These are phyloP conservation scores for Clarireedia homoeocarpa DNA, from an alignment of 2,329 filamentous ascomycete genomes.

Conservation along the genomic window DNA sequence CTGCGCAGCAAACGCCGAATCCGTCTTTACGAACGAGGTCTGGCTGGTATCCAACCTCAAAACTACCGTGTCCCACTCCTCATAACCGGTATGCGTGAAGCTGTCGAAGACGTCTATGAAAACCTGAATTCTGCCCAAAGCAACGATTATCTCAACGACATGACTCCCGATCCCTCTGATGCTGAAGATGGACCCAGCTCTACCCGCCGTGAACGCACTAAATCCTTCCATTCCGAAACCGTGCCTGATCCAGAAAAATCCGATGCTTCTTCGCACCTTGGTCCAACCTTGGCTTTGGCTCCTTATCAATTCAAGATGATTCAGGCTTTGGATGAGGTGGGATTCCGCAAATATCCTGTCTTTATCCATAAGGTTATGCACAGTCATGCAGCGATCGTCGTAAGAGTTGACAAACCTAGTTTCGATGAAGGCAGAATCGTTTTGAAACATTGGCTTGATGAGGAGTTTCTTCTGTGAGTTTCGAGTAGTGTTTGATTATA, in stretches of 20 bases:
- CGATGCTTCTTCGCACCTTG: conserved; percentile 17
- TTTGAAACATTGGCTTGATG: conserved; percentile 70
- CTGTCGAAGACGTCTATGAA: conserved; percentile 54
- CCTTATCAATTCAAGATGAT: conserved; percentile 82
- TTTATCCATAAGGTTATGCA: conserved; percentile 73
- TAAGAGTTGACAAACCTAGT: conserved; percentile 56
- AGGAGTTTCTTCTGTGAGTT: conserved; percentile 49
- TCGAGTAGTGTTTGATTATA: not conserved
- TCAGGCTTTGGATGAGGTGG: conserved; percentile 59
- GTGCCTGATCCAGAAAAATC: conserved; percentile 15
- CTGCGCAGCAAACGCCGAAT: conserved; percentile 68
- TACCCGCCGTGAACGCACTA: conserved; percentile 10
- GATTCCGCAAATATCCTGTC: conserved; percentile 59
- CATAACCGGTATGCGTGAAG: conserved; percentile 65
- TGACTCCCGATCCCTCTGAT: conserved; percentile 40
- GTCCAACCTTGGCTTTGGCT: conserved; percentile 69
- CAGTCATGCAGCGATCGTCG: conserved; percentile 84
- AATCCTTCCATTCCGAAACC: conserved; percentile 7
- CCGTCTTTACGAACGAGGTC: conserved; percentile 63
- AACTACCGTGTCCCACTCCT: conserved; percentile 71
- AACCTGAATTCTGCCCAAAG: conserved; percentile 31
- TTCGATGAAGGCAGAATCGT: conserved; percentile 75
- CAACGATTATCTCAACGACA: conserved; percentile 60
- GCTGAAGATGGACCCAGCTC: conserved; percentile 25
- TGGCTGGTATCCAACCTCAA: conserved; percentile 57